These are phyloP conservation scores for Cytospora chrysosperma DNA, from an alignment of 2,329 filamentous ascomycete species.

Conservation along the genomic window DNA sequence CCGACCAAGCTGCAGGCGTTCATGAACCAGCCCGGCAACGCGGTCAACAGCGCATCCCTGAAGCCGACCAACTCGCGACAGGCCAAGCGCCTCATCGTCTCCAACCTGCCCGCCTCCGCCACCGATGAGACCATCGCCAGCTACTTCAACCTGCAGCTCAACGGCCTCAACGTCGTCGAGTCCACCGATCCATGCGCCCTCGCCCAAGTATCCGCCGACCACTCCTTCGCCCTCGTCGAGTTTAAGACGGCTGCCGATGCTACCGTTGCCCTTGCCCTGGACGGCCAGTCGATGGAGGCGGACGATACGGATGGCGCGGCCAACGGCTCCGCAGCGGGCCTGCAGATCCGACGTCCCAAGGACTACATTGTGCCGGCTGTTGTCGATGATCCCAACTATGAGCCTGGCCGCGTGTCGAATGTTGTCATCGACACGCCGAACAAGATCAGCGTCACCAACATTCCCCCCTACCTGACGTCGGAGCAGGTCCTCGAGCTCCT, in stretches of 20 bases:
- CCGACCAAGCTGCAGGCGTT: constrained; percentile 91
- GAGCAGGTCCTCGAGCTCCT: constrained; percentile 90
- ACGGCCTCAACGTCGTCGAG: constrained; percentile 90
- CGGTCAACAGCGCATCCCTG: constrained; percentile 71
- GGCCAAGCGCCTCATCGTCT: constrained; percentile 84
- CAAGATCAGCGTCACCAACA: constrained; percentile 91
- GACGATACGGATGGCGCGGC: constrained; percentile 59
- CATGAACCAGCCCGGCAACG: constrained; percentile 81
- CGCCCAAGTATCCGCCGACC: constrained; percentile 77
- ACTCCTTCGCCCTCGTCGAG: constrained; percentile 81
- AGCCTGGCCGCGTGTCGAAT: constrained; percentile 74
- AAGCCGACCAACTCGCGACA: constrained; percentile 93
- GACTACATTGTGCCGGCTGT: constrained; percentile 93
- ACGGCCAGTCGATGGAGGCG: constrained; percentile 85
- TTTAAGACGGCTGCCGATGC: constrained; percentile 86
- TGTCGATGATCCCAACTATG: constrained; percentile 69
- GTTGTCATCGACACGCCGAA: constrained; percentile 88
- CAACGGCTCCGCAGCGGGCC: constrained; percentile 51
- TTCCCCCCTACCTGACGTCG: constrained; percentile 83
- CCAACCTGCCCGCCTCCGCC: constrained; percentile 73
- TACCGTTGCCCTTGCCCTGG: constrained; percentile 85
- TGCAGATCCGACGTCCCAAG: constrained; percentile 84
- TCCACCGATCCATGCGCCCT: constrained; percentile 80
- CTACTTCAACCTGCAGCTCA: constrained; percentile 96
- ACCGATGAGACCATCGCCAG: constrained; percentile 73